These are phyloP conservation scores for Aspergillus japonicus DNA, from an alignment of 2,329 filamentous ascomycete genomes.

Conservation along the genomic window DNA sequence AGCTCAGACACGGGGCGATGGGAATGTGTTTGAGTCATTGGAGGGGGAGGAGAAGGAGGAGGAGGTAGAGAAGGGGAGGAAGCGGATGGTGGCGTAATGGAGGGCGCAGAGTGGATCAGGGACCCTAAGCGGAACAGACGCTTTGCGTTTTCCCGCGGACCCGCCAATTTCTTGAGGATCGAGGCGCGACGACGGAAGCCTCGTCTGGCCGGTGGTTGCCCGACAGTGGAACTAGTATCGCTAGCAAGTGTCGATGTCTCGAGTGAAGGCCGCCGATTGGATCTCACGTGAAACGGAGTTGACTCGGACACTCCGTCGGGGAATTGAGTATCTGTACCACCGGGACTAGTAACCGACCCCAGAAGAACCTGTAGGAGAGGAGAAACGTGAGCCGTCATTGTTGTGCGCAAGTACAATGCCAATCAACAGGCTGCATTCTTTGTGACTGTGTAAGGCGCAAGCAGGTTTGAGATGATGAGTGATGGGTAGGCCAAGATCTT, in stretches of 20 bases:
- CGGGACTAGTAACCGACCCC: constrained; percentile 23
- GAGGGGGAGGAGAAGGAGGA: constrained; percentile 16
- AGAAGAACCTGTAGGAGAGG: constrained; percentile 28
- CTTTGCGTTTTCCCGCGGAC: constrained; percentile 49
- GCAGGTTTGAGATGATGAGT: neutral
- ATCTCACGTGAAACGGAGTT: constrained; percentile 23
- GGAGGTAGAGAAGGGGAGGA: constrained; percentile 21
- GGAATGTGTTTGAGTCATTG: constrained; percentile 25
- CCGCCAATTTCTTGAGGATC: constrained; percentile 44
- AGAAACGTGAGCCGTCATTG: constrained; percentile 34
- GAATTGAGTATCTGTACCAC: constrained; percentile 20
- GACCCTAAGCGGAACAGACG: constrained; percentile 45
- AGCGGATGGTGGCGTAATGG: constrained; percentile 24
- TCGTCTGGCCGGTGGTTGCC: constrained; percentile 29
- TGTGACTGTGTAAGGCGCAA: neutral
- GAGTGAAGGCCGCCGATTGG: constrained; percentile 25
- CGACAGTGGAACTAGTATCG: constrained; percentile 18
- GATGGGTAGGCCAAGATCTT: no score
- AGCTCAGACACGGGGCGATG: constrained; percentile 38
- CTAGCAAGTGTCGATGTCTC: constrained; percentile 18
- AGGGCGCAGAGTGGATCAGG: constrained; percentile 23
- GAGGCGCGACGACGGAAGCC: constrained; percentile 25
- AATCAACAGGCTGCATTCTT: constrained; percentile 19
- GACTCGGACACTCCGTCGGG: constrained; percentile 22
- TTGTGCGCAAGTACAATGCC: constrained; percentile 23